A percentile compares a stretch with the other conserved stretches of the same genome.
phyloP scores from a whole-genome alignment of 352 stramenopile species.

The Pythium scleroteichum region DNA sequence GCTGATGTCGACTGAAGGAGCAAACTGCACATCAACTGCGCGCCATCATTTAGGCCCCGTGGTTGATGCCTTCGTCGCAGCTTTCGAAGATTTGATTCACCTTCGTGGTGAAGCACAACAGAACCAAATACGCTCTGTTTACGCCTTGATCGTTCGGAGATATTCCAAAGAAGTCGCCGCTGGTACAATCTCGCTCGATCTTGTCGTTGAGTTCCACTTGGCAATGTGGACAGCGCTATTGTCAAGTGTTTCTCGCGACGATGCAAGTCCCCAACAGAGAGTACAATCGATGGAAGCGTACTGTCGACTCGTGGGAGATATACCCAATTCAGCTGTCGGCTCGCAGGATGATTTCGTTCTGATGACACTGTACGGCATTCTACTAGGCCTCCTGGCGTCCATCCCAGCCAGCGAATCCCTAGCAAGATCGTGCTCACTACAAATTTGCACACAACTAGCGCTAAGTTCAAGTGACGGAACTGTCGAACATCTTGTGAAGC shows the following conservation, averaged over 20 bases:
- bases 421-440: background rate
- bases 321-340: background rate
- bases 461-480: background rate
- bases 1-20: background rate
- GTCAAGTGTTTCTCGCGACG: constrained; percentile 8
- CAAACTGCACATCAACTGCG: background rate
- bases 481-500: background rate
- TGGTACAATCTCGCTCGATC: background rate
- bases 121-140: constrained; percentile 1
- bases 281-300: constrained; percentile 18
- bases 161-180: background rate
- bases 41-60: background rate
- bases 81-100: constrained; percentile 7
- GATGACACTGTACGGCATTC: background rate
- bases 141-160: background rate
- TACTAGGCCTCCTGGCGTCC: constrained; percentile 16
- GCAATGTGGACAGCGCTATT: constrained; percentile 15
- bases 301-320: constrained; percentile 1
- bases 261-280: constrained; percentile 9
- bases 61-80: background rate
- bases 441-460: background rate
- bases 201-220: constrained; percentile 2
- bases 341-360: background rate
- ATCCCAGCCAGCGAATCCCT: constrained; percentile 10
- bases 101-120: background rate